Base-by-base conservation (phyloP, 192 early-diverging fungal genomes). In the Dispira simplex region DNA sequence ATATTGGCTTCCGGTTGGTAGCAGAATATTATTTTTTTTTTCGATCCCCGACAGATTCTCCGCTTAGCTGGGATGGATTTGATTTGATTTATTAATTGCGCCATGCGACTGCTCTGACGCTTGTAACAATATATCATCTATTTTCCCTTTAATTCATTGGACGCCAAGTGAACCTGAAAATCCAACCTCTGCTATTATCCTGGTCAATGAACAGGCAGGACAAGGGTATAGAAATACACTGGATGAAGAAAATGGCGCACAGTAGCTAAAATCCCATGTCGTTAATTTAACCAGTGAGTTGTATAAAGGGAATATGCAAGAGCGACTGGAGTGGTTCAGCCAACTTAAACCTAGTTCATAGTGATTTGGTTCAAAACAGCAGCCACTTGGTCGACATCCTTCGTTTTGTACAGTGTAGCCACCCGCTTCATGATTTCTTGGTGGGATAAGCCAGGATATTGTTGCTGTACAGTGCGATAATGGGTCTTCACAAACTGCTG, bases 401-500 rank as follows among this genome's bases (percentile, higher is more conserved):
- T 26, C 26, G 11, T 11, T 18, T 58, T 58, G 28, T 62, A 62
- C 44, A 46, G 59, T 18, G 44, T 45, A 16, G 59, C 23, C n/a
- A 62, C 59, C 14, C 44, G 59, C 32, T 62, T 62, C 59, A 62
- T 62, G 11, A 62, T n/a, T 16, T 14, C 11, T 5, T 39, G 39
- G 18, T 39, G 59, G n/a, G 44, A 23, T 20, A 62, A 39, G 44
- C 16, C 23, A 16, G 59, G 44, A n/a, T 62, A 18, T 8, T n/a
- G 43, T 43, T n/a, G n/a, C 59, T 45, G 14, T 20, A 44, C n/a
- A 16, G 26, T 10, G 16, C n/a, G 26, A 21, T 62, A 62, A 21
- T 62, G 23, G 5, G 44, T 21, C 14, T 62, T 62, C 20, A 62
- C 59, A 45, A 62, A 62, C 18, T 44, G 43, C 44, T 62, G 59